A percentile compares a stretch with the other conserved stretches of the same genome.
Evolutionary conservation across 2,329 filamentous ascomycete species (phyloP).

Genomic region (Xylariales sp.): DNA sequence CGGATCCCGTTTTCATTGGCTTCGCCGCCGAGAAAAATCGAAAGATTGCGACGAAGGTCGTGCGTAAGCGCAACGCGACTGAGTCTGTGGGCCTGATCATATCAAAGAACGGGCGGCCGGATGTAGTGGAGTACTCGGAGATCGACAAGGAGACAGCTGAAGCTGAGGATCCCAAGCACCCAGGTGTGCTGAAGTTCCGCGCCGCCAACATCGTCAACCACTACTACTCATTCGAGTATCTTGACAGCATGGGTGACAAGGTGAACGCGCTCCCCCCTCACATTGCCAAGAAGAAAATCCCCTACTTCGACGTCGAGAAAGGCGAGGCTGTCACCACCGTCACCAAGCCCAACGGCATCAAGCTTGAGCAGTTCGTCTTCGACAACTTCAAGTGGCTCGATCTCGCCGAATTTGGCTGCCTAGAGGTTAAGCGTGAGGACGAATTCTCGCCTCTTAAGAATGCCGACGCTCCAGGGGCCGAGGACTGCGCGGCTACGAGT

Average conservation of each 20-base stretch:
- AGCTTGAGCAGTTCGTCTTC: constrained; percentile 99
- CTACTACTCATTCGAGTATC: constrained; percentile 96
- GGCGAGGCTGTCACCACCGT: constrained; percentile 82
- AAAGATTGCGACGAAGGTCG: constrained; percentile 98
- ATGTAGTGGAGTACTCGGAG: constrained; percentile 98
- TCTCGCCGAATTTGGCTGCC: constrained; percentile 90
- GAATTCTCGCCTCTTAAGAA: constrained; percentile 99
- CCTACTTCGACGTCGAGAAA: constrained; percentile 78
- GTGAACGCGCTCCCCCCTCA: constrained; percentile 90
- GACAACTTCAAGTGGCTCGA: constrained; percentile 93
- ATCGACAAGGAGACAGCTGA: constrained; percentile 91
- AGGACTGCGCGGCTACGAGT: constrained; percentile 93
- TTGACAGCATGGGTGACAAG: constrained; percentile 90
- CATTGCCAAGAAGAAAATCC: constrained; percentile 98
- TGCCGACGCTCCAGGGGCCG: constrained; percentile 49
- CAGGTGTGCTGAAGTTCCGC: constrained; percentile 89
- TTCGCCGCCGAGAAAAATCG: constrained; percentile 89
- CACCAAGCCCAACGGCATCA: constrained; percentile 91
- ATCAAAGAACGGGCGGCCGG: constrained; percentile 93
- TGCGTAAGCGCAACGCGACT: constrained; percentile 95
- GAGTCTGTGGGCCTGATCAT: constrained; percentile 96
- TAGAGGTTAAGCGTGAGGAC: constrained; percentile 96
- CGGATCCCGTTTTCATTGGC: constrained; percentile 94
- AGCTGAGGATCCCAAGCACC: constrained; percentile 84
- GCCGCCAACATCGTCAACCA: constrained; percentile 99